phyloP scores from a whole-genome alignment of 108 stramenopile species.

The Mediolabrus comicus region DNA sequence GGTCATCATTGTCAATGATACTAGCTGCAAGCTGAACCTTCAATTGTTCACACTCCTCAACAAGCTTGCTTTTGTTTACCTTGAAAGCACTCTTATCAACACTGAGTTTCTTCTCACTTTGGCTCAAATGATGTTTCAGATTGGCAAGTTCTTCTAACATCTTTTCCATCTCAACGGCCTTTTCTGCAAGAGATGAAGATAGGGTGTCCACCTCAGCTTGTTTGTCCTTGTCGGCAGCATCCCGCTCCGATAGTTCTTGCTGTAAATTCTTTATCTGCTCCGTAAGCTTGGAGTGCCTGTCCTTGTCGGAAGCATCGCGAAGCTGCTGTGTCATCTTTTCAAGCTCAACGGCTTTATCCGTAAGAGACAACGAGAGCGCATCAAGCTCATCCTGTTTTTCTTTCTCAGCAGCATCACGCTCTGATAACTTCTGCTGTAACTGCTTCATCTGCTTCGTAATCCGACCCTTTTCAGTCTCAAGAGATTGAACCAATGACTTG shows the following conservation, averaged over 20 bases:
- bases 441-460: background rate
- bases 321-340: background rate
- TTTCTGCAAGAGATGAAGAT: conserved; percentile 8
- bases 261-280: no score
- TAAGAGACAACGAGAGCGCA: background rate
- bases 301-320: background rate
- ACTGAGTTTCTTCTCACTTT: conserved; percentile 1
- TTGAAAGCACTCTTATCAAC: conserved; percentile 4
- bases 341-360: background rate
- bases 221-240: background rate
- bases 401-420: background rate
- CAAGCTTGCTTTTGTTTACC: background rate
- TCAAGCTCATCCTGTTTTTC: background rate
- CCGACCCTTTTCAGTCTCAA: background rate
- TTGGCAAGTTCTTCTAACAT: background rate
- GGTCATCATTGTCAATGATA: background rate
- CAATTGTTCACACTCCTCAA: background rate
- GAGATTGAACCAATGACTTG: background rate
- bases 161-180: background rate
- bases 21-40: background rate
- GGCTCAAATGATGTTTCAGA: conserved; percentile 5
- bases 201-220: conserved; percentile 16
- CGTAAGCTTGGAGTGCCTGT: no score
- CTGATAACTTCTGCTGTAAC: background rate
- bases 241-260: background rate